These are phyloP conservation scores for Boletus mariae DNA, from an alignment of 1,284 basidiomycete genomes.

Conservation along the genomic window DNA sequence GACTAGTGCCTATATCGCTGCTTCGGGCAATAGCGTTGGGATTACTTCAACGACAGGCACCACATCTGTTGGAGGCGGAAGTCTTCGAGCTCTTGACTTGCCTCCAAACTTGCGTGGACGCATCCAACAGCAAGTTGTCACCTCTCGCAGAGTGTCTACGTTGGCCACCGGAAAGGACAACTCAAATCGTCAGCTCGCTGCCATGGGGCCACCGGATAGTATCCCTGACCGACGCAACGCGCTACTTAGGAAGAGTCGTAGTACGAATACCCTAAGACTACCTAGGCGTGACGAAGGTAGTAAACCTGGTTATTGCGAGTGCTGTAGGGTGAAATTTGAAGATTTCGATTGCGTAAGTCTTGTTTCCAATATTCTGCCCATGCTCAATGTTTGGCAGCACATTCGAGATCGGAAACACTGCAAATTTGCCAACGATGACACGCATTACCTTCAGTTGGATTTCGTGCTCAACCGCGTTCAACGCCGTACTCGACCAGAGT, in stretches of 20 bases:
- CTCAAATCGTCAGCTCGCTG: conserved; percentile 35
- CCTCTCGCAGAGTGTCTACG: conserved; percentile 50
- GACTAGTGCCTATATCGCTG: conserved; percentile 67
- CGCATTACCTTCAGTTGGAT: conserved; percentile 85
- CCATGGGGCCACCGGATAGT: conserved; percentile 64
- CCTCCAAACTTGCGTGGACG: conserved; percentile 53
- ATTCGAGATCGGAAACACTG: conserved; percentile 74
- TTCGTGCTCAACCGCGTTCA: conserved; percentile 70
- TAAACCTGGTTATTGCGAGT: conserved; percentile 98
- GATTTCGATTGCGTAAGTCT: conserved; percentile 78
- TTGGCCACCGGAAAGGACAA: conserved; percentile 28
- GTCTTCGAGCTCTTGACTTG: conserved; percentile 44
- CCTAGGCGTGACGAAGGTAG: conserved; percentile 78
- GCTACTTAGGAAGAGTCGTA: conserved; percentile 67
- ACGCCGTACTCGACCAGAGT: conserved; percentile 56
- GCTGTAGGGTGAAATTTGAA: conserved; percentile 88
- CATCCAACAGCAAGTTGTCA: conserved; percentile 60
- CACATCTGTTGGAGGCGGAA: conserved; percentile 68
- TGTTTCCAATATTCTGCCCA: not conserved
- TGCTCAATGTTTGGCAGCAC: conserved; percentile 55
- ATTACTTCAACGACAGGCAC: conserved; percentile 85
- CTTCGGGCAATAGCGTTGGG: conserved; percentile 92
- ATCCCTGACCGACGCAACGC: conserved; percentile 51
- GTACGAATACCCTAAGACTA: conserved; percentile 71
- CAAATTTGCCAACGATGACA: conserved; percentile 79